Conservation (phyloP, 2,329 filamentous ascomycete genomes). For the Ampelomyces quisqualis region DNA sequence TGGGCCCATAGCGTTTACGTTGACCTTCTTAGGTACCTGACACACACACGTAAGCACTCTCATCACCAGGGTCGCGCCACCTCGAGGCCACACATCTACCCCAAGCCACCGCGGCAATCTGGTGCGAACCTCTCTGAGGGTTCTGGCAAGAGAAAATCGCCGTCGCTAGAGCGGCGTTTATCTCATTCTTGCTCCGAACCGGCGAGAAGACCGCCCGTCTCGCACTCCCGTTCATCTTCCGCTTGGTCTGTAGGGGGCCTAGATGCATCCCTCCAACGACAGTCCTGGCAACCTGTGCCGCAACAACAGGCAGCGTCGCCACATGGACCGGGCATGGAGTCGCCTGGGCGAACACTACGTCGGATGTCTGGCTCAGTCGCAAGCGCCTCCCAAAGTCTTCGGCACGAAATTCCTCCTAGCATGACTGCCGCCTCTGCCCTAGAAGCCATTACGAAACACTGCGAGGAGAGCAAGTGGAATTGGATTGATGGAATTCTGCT, state of each 20-base stretch:
- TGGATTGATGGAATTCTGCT: constrained; percentile 94
- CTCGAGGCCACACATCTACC: constrained; percentile 60
- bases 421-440: constrained; percentile 42
- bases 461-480: constrained; percentile 45
- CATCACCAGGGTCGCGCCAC: constrained; percentile 48
- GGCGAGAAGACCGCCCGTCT: constrained; percentile 21
- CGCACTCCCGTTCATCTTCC: constrained; percentile 35
- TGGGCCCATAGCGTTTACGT: constrained; percentile 52
- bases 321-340: constrained; percentile 27
- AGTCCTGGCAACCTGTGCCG: constrained; percentile 29
- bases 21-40: constrained; percentile 51
- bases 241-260: constrained; percentile 26
- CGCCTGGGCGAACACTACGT: constrained; percentile 32
- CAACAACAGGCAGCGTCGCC: constrained; percentile 25
- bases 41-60: constrained; percentile 48
- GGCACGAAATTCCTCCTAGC: constrained; percentile 34
- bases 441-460: constrained; percentile 40
- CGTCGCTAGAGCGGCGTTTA: constrained; percentile 40
- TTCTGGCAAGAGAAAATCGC: constrained; percentile 21
- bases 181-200: constrained; percentile 25
- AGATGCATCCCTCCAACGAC: constrained; percentile 20
- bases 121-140: constrained; percentile 51
- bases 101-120: constrained; percentile 61
- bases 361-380: constrained; percentile 40
- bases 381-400: constrained; percentile 28